Evolutionary conservation across 352 stramenopile species (phyloP).

Genomic region (Phytophthora meadii): DNA sequence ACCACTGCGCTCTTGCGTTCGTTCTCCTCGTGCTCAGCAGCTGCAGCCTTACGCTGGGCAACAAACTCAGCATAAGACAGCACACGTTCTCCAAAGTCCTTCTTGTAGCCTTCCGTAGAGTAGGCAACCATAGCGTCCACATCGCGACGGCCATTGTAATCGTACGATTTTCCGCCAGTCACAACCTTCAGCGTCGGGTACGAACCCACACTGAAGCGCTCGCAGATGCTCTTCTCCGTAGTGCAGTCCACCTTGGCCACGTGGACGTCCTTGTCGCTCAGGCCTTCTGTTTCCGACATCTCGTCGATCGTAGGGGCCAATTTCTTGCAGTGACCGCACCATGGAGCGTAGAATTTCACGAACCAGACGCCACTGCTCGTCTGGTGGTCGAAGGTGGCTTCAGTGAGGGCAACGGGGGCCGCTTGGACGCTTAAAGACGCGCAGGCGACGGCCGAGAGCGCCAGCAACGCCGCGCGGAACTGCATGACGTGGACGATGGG

Average conservation of each 20-base stretch:
- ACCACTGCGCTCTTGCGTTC: slow-evolving; percentile 63
- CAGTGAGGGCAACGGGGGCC: slow-evolving; percentile 43
- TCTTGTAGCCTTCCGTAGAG: slow-evolving; percentile 69
- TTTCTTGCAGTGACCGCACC: slow-evolving; percentile 88
- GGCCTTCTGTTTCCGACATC: slow-evolving; percentile 47
- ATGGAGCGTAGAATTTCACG: slow-evolving; percentile 88
- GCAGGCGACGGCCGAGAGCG: slow-evolving; percentile 39
- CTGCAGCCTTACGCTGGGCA: slow-evolving; percentile 41
- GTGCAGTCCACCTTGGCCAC: slow-evolving; percentile 86
- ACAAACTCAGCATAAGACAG: slow-evolving; percentile 66
- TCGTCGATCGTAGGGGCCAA: slow-evolving; percentile 71
- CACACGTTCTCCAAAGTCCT: slow-evolving; percentile 65
- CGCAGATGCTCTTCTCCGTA: slow-evolving; percentile 71
- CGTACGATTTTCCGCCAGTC: slow-evolving; percentile 61
- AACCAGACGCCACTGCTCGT: slow-evolving; percentile 70
- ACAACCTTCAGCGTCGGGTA: slow-evolving; percentile 88
- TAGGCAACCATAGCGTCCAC: slow-evolving; percentile 62
- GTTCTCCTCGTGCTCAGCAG: slow-evolving; percentile 60
- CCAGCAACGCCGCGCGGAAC: slow-evolving; percentile 24
- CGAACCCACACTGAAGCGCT: slow-evolving; percentile 81
- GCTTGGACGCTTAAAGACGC: slow-evolving; percentile 30
- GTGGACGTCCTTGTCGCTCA: slow-evolving; percentile 48
- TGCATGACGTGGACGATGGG: slow-evolving; percentile 21
- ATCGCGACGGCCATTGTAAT: slow-evolving; percentile 75
- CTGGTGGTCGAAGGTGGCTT: slow-evolving; percentile 66